A percentile compares a stretch with the other conserved stretches of the same genome.
These are phyloP conservation scores for Hebeloma cylindrosporum DNA, from an alignment of 768 basidiomycete species.

Conservation along the genomic window DNA sequence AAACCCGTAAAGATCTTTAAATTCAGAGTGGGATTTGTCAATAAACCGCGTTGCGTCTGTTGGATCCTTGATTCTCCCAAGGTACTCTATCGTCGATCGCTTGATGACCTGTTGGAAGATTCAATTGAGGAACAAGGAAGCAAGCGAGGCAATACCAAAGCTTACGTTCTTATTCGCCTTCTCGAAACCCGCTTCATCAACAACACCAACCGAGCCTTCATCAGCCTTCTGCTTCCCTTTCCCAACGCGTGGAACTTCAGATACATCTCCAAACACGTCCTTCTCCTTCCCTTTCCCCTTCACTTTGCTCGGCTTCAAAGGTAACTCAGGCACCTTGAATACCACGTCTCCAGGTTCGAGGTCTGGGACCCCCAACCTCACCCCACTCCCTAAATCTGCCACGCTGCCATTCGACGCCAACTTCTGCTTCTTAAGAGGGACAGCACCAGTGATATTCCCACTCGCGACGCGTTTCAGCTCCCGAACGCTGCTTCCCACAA, in stretches of 20 bases:
- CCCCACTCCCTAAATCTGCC: conserved; percentile 39
- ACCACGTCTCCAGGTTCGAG: conserved; percentile 30
- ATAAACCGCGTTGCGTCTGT: conserved; percentile 25
- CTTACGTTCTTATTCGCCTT: conserved; percentile 62
- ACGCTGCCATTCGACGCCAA: conserved; percentile 22
- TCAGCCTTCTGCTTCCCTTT: conserved; percentile 32
- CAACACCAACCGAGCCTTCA: too few relatives aligned
- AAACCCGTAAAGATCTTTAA: conserved; percentile 47
- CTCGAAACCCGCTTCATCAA: conserved; percentile 39
- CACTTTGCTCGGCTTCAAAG: conserved; percentile 29
- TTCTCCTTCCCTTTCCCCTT: conserved; percentile 43
- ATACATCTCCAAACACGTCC: conserved; percentile 38
- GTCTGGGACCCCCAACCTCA: conserved; percentile 28
- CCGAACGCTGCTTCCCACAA: conserved; percentile 15
- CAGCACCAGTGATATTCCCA: conserved; percentile 18
- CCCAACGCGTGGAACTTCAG: conserved; percentile 19
- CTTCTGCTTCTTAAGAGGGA: conserved; percentile 35
- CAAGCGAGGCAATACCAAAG: conserved; percentile 9
- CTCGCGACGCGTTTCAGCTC: conserved; percentile 35
- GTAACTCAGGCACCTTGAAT: conserved; percentile 55
- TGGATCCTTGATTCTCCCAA: conserved; percentile 40
- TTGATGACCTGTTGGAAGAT: conserved; percentile 41
- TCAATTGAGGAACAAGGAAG: conserved; percentile 1
- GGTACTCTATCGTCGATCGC: conserved; percentile 39
- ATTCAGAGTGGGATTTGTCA: conserved; percentile 50